These are phyloP conservation scores for Vitis vinifera DNA, from an alignment of 164 flowering plant species.

Conservation along the genomic window ASM3070453v1 NC_081807.1:12663501-12664000, in stretches of 20 bases:
- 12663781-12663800: too few relatives aligned
- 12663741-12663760: conserved; percentile 19
- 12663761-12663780: neutral
- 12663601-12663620: conserved; percentile 77
- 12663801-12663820: too few relatives aligned
- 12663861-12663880: too few relatives aligned
- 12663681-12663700: conserved; percentile 29
- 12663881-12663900: too few relatives aligned
- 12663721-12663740: conserved; percentile 52
- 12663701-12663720: conserved; percentile 45
- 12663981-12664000: too few relatives aligned
- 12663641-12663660: conserved; percentile 49
- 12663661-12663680: conserved; percentile 27
- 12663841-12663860: too few relatives aligned
- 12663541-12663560: conserved; percentile 51
- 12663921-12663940: too few relatives aligned
- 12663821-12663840: too few relatives aligned
- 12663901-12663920: too few relatives aligned
- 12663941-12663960: too few relatives aligned
- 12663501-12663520: too few relatives aligned
- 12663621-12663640: conserved; percentile 69
- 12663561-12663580: conserved; percentile 44
- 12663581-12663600: conserved; percentile 60
- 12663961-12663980: too few relatives aligned
- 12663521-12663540: conserved; percentile 46